Evolutionary conservation across 108 stramenopile genomes (phyloP), one percentile per base, ranked within the genome.

Genomic region (Nitzschia putrida): DNA sequence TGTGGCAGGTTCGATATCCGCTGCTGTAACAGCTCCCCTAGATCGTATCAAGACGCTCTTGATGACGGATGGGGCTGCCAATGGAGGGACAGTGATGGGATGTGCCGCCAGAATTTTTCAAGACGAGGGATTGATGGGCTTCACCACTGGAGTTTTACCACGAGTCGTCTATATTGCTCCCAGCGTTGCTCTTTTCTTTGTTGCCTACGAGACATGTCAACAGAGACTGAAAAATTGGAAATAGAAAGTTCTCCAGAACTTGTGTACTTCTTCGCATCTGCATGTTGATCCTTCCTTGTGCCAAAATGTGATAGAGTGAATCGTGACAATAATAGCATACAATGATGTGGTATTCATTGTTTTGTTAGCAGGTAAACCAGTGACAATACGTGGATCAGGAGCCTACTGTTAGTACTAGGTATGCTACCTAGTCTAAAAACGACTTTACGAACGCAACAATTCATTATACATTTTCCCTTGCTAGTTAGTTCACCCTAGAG

Each of bases 111-210:
- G 79, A 61, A 86, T 90, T 53, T 67, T 72, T 45, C 66, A 68
- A 68, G 76, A 88, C 7, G 85, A 88, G 23, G 91, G 91, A n/a
- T 24, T 86, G 42, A 41, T 53, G 10, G 91, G 88, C 0, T 73
- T 93, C n/a, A 64, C 72, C 38, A 54, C 67, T 9, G 91, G 91
- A 16, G 57, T 93, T 23, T 84, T 84, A 2, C 91, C 91, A 16
- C 70, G 91, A 24, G 87, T 93, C 34, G 73, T 66, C 51, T 88
- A 88, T 65, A 88, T 93, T 73, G 91, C 88, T 38, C 91, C 91
- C 3, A 86, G 85, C 65, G 91, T 93, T 25, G 87, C 79, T 24
- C 84, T 89, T 57, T 93, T 93, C 72, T 93, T 93, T 61, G 81
- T 87, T 25, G 87, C 81, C 8, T 93, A 93, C 73, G 91, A 93